Evolutionary conservation across 1,284 basidiomycete species (phyloP), one percentile per base, ranked within the genome.

Genomic region (Cryptococcus neoformans): DNA sequence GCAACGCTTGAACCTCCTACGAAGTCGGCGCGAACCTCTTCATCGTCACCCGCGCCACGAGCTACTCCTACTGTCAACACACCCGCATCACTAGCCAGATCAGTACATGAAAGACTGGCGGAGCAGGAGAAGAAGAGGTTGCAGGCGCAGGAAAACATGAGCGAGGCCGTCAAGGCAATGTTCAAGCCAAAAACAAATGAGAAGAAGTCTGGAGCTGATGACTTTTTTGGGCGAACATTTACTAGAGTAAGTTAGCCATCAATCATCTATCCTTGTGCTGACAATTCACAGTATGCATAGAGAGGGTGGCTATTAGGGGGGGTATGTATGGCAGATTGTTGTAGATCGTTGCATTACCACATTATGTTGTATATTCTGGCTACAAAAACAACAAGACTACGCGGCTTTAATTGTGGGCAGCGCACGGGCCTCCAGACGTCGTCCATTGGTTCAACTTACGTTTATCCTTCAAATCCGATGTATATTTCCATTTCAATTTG

Each of bases 161-260:
- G 73, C 47, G 75, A 74, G 41, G 77, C 77, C 14, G 76, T 79
- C 34, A 73, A 72, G 64, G 62, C 72, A 4, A 73, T 79, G 69
- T 79, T 76, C 66, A 68, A 60, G 51, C 55, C 68, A 17, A 75
- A 75, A 51, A 66, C 65, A 2, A 52, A 52, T 21, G 66, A 68
- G 47, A 65, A 72, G 51, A 65, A 59, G 21, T 59, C 62, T 21
- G 65, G 63, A 10, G 64, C 64, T n/a, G 67, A 68, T 5, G 74
- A 77, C 42, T 78, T 77, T 57, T 78, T 77, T 52, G 76, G 75
- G n/a, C 66, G 78, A 49, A 78, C 76, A 34, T 79, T 74, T 51
- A 77, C 67, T 5, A 66, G 76, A 53, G 76, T 79, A 59, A 75
- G 77, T 69, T n/a, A 40, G 4, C 11, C 8, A 28, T 17, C 10